A percentile compares a stretch with the other conserved stretches of the same genome.
Conservation (phyloP, 1,139 yeast species). For the Casaregolazyma suthepensis region DNA sequence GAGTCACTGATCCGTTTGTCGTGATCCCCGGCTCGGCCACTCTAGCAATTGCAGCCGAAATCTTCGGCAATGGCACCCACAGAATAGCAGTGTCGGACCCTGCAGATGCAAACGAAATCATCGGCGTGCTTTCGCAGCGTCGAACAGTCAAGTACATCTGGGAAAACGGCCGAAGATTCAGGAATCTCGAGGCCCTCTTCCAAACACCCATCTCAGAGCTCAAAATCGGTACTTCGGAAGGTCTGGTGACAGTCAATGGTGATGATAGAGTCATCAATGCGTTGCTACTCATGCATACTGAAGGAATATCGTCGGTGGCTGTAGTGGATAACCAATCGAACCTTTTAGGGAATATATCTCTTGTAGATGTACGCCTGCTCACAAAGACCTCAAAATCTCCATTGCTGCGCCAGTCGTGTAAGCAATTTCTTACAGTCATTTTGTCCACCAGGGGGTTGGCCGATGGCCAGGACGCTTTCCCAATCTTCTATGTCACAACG, state of each 20-base stretch:
- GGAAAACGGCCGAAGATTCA: constrained; percentile 87
- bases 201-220: constrained; percentile 61
- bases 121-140: constrained; percentile 83
- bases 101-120: constrained; percentile 32
- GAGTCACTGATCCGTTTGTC: constrained; percentile 82
- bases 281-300: constrained; percentile 72
- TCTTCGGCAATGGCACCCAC: constrained; percentile 87
- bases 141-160: constrained; percentile 75
- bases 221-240: constrained; percentile 56
- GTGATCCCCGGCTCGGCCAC: constrained; percentile 65
- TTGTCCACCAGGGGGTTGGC: constrained; percentile 83
- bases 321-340: constrained; percentile 78
- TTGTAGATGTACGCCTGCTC: constrained; percentile 85
- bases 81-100: constrained; percentile 74
- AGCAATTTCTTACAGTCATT: constrained; percentile 81
- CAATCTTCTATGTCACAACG: constrained; percentile 86
- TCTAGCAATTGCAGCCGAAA: constrained; percentile 69
- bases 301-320: constrained; percentile 84
- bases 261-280: constrained; percentile 87
- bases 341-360: constrained; percentile 84
- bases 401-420: constrained; percentile 70
- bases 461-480: constrained; percentile 93
- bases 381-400: constrained; percentile 79
- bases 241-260: constrained; percentile 72
- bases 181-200: constrained; percentile 66